Conservation (phyloP, 2,329 filamentous ascomycete species). For the Penicillium paneum region DNA sequence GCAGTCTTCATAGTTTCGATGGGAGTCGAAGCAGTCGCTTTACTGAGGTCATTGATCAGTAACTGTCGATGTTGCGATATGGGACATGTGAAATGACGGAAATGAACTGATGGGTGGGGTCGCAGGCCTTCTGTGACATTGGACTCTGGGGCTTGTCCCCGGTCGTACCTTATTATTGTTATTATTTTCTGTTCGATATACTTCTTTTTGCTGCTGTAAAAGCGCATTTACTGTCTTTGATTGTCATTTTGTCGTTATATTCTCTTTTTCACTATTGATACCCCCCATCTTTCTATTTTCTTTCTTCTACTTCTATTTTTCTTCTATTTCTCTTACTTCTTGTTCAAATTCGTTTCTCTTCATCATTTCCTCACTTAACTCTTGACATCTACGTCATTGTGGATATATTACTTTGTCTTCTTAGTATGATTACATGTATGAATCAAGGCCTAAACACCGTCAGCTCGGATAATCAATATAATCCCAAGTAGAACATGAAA, state of each 20-base stretch:
- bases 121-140: background rate
- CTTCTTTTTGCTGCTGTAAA: background rate
- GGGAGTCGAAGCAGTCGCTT: slow-evolving; percentile 48
- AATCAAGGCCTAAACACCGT: background rate
- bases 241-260: slow-evolving; percentile 8
- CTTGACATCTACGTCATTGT: background rate
- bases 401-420: background rate
- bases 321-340: background rate
- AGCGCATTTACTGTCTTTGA: slow-evolving; percentile 9
- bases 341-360: background rate
- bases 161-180: background rate
- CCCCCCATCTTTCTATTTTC: slow-evolving; percentile 7
- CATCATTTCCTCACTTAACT: background rate
- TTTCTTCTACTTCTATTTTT: background rate
- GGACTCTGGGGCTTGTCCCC: background rate
- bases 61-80: slow-evolving; percentile 8
- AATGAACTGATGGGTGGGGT: slow-evolving; percentile 10
- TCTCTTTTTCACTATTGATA: slow-evolving; percentile 17
- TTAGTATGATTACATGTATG: background rate
- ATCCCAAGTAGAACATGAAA: background rate
- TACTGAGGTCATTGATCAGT: slow-evolving; percentile 37
- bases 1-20: slow-evolving; percentile 42
- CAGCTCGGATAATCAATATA: background rate
- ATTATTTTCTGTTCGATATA: background rate
- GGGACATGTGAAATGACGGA: slow-evolving; percentile 23